Conservation (phyloP, 2,329 filamentous ascomycete genomes). For the Tolypocladium paradoxum region DNA sequence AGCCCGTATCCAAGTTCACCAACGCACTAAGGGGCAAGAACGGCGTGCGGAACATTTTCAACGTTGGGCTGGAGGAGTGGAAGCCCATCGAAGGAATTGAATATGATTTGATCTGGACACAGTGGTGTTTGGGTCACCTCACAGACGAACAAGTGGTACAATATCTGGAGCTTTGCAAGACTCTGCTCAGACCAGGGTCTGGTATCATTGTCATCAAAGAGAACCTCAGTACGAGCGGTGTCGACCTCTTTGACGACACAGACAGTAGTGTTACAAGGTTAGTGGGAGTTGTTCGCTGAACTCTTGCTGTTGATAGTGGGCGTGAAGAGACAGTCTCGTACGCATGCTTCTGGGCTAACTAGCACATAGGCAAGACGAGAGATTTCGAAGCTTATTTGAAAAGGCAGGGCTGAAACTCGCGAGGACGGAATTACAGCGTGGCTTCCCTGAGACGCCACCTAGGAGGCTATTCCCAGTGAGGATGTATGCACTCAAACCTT, state of each 20-base stretch:
- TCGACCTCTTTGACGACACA: constrained; percentile 62
- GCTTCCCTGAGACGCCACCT: constrained; percentile 47
- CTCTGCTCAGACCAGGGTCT: constrained; percentile 18
- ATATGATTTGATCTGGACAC: constrained; percentile 81
- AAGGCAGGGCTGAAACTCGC: constrained; percentile 59
- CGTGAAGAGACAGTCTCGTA: too few species aligned
- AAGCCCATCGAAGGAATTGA: constrained; percentile 26
- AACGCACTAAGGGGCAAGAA: constrained; percentile 43
- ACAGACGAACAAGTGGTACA: constrained; percentile 60
- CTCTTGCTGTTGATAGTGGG: too few species aligned
- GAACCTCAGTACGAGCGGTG: constrained; percentile 49
- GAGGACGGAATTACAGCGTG: constrained; percentile 59
- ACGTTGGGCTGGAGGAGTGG: constrained; percentile 68
- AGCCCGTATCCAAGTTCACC: constrained; percentile 78
- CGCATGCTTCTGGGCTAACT: too few species aligned
- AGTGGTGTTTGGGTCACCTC: constrained; percentile 83
- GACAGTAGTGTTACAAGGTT: constrained; percentile 70
- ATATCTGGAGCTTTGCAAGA: constrained; percentile 53
- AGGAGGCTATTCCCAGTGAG: constrained; percentile 55
- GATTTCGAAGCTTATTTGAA: constrained; percentile 59
- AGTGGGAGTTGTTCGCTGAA: too few species aligned
- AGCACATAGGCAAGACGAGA: constrained; percentile 63
- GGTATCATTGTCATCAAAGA: constrained; percentile 41
- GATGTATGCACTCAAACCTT: constrained; percentile 63
- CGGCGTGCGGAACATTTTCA: constrained; percentile 55